Percentiles rank a stretch among this genome's conserved stretches.
phyloP scores from a whole-genome alignment of 805 yeast genomes.

The Ogataea populi-albae region DNA sequence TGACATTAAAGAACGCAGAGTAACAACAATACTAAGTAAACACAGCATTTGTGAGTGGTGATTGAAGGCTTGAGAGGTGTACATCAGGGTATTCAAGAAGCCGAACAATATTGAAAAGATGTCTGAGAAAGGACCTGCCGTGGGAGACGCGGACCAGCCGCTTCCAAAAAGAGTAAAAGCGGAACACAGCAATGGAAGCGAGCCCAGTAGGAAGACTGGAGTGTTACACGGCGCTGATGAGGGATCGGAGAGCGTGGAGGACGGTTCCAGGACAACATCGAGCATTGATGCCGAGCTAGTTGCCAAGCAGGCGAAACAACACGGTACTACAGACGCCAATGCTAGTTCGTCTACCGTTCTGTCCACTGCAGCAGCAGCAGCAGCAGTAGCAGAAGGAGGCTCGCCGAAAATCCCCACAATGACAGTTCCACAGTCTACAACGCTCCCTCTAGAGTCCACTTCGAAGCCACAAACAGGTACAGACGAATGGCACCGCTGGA shows the following conservation, averaged over 20 bases:
- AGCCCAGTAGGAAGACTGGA: neutral
- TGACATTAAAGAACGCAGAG: constrained; percentile 10
- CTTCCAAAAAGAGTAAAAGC: constrained; percentile 13
- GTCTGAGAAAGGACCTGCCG: neutral
- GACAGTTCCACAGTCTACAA: constrained; percentile 23
- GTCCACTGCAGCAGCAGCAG: constrained; percentile 1
- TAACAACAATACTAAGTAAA: neutral
- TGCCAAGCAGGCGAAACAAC: neutral
- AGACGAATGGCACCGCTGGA: constrained; percentile 78
- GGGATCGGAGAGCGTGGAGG: neutral
- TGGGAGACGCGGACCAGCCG: constrained; percentile 8
- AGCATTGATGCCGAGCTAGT: constrained; percentile 1
- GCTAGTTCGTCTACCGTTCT: no score
- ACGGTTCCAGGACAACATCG: constrained; percentile 1
- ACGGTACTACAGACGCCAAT: no score
- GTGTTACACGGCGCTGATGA: no score
- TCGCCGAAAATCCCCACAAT: constrained; percentile 18
- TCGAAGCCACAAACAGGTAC: constrained; percentile 66
- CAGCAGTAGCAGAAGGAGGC: neutral
- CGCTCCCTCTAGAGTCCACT: constrained; percentile 15
- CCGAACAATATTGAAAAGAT: neutral
- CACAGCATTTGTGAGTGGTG: no score
- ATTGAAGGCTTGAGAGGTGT: no score
- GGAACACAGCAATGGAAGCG: constrained; percentile 5
- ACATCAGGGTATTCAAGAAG: no score